These are phyloP conservation scores for Lentinula sp. DNA, from an alignment of 768 basidiomycete genomes.

Conservation along the genomic window DNA sequence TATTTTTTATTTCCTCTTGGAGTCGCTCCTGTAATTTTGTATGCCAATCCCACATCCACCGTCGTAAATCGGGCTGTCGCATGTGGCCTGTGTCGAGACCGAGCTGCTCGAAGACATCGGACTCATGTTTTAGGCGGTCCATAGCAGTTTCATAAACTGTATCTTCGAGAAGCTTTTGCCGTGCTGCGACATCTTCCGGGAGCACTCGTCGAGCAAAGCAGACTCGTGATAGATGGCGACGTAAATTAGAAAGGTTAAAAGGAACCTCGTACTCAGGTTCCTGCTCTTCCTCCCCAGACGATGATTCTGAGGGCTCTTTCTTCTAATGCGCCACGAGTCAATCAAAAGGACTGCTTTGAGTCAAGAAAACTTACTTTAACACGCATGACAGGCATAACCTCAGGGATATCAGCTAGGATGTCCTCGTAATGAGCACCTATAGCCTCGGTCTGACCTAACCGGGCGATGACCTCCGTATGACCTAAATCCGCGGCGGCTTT, in stretches of 20 bases:
- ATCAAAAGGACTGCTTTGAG: background rate
- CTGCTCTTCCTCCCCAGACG: slow-evolving; percentile 9
- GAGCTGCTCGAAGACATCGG: slow-evolving; percentile 49
- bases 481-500: slow-evolving; percentile 54
- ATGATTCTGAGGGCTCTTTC: slow-evolving; percentile 8
- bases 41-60: slow-evolving; percentile 90
- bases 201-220: slow-evolving; percentile 57
- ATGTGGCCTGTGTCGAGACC: slow-evolving; percentile 45
- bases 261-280: slow-evolving; percentile 41
- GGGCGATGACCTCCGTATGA: slow-evolving; percentile 40
- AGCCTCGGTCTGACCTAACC: slow-evolving; percentile 50
- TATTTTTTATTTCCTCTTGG: slow-evolving; percentile 41
- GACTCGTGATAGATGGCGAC: slow-evolving; percentile 62
- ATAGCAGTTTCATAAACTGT: slow-evolving; percentile 83
- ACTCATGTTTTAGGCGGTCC: slow-evolving; percentile 61
- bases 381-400: slow-evolving; percentile 54
- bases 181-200: slow-evolving; percentile 59
- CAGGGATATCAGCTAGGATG: slow-evolving; percentile 47
- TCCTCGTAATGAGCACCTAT: slow-evolving; percentile 35
- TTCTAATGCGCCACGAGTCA: slow-evolving; percentile 10
- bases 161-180: slow-evolving; percentile 79
- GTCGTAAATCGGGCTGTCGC: slow-evolving; percentile 47
- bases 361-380: slow-evolving; percentile 25
- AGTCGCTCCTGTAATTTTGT: slow-evolving; percentile 45
- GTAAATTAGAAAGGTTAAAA: slow-evolving; percentile 70